These are phyloP conservation scores for Populus trichocarpa DNA, from an alignment of 441 rosid genomes.

Conservation along the genomic window DNA sequence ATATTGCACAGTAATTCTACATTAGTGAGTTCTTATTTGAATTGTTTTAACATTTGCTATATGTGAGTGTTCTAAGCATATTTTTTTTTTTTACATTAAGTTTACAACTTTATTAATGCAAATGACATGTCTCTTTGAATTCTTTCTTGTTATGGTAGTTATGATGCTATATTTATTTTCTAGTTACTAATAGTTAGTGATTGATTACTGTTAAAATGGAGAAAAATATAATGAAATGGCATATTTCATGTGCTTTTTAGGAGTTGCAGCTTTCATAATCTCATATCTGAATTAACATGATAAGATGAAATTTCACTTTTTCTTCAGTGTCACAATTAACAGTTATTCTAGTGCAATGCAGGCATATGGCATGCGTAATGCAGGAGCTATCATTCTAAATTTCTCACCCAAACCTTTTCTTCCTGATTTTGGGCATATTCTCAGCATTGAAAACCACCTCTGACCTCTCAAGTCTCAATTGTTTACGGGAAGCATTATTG, in stretches of 20 bases:
- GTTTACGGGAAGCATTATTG: background rate
- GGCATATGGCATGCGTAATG: conserved; percentile 84
- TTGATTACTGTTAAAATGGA: background rate
- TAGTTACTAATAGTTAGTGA: background rate
- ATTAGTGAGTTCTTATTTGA: background rate
- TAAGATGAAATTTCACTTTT: background rate
- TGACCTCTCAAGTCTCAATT: background rate
- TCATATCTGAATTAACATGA: background rate
- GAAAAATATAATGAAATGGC: background rate
- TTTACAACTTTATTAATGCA: background rate
- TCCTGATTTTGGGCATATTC: no score
- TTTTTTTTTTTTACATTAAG: background rate
- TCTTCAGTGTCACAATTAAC: conserved; percentile 7
- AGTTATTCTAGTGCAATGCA: conserved; percentile 24
- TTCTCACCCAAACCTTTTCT: no score
- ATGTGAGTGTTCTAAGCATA: background rate
- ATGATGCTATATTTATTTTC: background rate
- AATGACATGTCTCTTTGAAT: background rate
- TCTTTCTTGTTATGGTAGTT: background rate
- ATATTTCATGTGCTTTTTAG: background rate
- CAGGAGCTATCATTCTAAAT: conserved; percentile 83
- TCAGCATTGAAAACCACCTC: background rate
- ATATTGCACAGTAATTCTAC: background rate
- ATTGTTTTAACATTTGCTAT: background rate
- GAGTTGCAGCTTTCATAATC: background rate